These are phyloP conservation scores for Talaromyces sp. DNA, from an alignment of 2,329 filamentous ascomycete species.

Conservation along the genomic window DNA sequence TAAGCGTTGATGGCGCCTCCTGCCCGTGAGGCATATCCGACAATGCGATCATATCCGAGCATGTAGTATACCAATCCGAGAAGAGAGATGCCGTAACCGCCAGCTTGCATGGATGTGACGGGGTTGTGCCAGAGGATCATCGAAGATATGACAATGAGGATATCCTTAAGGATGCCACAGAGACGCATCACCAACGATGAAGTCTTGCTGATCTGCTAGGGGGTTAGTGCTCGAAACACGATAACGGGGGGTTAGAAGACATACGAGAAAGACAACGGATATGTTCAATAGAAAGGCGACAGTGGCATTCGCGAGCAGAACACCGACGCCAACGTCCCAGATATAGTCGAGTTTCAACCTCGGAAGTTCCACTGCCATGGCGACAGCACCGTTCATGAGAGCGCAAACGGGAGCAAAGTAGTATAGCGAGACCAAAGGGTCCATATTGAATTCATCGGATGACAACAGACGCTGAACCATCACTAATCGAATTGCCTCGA, in stretches of 20 bases:
- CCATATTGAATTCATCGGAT: slow-evolving; percentile 77
- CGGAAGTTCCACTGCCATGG: slow-evolving; percentile 62
- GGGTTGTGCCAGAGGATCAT: slow-evolving; percentile 73
- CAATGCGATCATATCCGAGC: slow-evolving; percentile 56
- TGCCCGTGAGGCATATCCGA: slow-evolving; percentile 2
- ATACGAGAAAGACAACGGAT: slow-evolving; percentile 75
- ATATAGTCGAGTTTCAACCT: slow-evolving; percentile 62
- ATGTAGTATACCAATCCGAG: slow-evolving; percentile 63
- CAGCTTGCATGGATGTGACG: slow-evolving; percentile 64
- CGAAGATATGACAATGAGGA: slow-evolving; percentile 70
- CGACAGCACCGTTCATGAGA: slow-evolving; percentile 69
- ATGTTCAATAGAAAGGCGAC: slow-evolving; percentile 77
- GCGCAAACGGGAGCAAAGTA: slow-evolving; percentile 85
- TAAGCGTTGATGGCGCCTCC: slow-evolving; percentile 77
- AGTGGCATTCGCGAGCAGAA: slow-evolving; percentile 65
- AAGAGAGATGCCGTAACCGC: slow-evolving; percentile 71
- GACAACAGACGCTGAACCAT: slow-evolving; percentile 81
- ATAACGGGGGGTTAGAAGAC: slow-evolving; percentile 25
- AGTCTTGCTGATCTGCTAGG: slow-evolving; percentile 71
- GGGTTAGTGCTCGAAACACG: background rate
- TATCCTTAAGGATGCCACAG: slow-evolving; percentile 81
- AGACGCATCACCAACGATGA: slow-evolving; percentile 81
- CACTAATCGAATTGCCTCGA: slow-evolving; percentile 74
- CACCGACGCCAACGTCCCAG: slow-evolving; percentile 58
- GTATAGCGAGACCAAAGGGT: slow-evolving; percentile 80